Base-by-base conservation (phyloP, 1,284 basidiomycete species). In the Leccinum subrobustum region DNA sequence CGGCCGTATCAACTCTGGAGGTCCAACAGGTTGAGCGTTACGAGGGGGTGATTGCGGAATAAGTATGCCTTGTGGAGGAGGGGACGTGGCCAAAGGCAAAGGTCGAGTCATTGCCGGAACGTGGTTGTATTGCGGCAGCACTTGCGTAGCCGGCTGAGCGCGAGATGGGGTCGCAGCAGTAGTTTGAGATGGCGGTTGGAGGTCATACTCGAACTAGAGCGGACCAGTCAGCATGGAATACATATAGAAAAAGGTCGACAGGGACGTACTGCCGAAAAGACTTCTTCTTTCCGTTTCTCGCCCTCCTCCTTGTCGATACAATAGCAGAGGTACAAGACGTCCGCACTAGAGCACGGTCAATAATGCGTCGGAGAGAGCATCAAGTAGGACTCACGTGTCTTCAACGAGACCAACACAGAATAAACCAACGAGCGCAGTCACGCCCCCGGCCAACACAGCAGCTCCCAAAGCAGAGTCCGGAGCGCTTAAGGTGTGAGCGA, bases 241-340 rank as follows among this genome's bases (percentile, higher is more conserved):
- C 18, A 42, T 1, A 23, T 31, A 50, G 53, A 56, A 7, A 20
- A 29, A 35, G 4, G 27, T 47, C 31, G 54, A 35, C 8, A 9
- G 23, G n/a, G 25, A 81, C 89, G 73, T 70, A 93, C 87, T 44
- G 88, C 86, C 54, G 82, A 77, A 63, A 88, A 88, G 11, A 92
- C 90, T 68, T 91, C 86, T 54, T 85, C 81, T 56, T 83, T 81
- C 62, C 85, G 84, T 52, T 78, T 76, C 48, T 83, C 81, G 0
- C 89, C 90, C 1, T 81, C 77, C 55, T 91, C 91, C 65, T 88
- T 86, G 71, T 95, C 93, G 57, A 96, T 92, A 67, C 92, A 92
- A 70, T 93, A 93, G 70, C 94, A 96, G 47, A 96, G 81, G 71
- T 93, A 96, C 56, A 96, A 70, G 2, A 93, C 89, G 70, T 96